Conservation (phyloP, 192 early-diverging fungal genomes). For the Podila minutissima region DNA sequence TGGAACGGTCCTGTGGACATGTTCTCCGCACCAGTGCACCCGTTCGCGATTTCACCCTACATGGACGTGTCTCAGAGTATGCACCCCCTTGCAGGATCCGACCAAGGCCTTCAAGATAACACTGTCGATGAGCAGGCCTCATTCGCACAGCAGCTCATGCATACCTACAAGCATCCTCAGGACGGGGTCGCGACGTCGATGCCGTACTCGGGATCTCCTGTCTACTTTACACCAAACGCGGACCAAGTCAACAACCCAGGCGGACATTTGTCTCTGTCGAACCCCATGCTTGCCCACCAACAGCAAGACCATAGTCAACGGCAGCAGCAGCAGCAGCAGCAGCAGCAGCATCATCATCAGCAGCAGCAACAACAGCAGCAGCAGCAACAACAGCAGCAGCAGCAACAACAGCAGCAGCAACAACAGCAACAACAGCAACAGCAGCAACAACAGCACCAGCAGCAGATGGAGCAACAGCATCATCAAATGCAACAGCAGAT, state of each 20-base stretch:
- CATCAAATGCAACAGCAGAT: neutral
- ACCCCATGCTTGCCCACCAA: neutral
- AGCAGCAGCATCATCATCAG: constrained; percentile 5
- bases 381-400: neutral
- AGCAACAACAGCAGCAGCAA: constrained; percentile 3
- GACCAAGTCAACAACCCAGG: neutral
- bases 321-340: constrained; percentile 10
- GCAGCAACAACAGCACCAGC: constrained; percentile 16
- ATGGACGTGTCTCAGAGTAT: neutral
- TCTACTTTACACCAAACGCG: constrained; percentile 14
- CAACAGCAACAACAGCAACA: constrained; percentile 13
- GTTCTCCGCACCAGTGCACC: constrained; percentile 36
- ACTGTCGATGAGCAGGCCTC: constrained; percentile 9
- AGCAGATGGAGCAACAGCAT: constrained; percentile 14
- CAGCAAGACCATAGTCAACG: neutral
- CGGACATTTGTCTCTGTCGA: neutral
- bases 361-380: constrained; percentile 9
- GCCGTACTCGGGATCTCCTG: constrained; percentile 5
- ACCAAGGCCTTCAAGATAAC: constrained; percentile 4
- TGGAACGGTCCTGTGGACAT: constrained; percentile 32
- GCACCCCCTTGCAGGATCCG: constrained; percentile 2
- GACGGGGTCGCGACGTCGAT: constrained; percentile 16
- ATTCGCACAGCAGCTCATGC: constrained; percentile 19
- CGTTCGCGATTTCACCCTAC: constrained; percentile 19
- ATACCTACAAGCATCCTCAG: constrained; percentile 9